Percentiles rank a stretch among this genome's conserved stretches.
phyloP scores from a whole-genome alignment of 1,139 yeast species.

The Starmera stellimalicola region DNA sequence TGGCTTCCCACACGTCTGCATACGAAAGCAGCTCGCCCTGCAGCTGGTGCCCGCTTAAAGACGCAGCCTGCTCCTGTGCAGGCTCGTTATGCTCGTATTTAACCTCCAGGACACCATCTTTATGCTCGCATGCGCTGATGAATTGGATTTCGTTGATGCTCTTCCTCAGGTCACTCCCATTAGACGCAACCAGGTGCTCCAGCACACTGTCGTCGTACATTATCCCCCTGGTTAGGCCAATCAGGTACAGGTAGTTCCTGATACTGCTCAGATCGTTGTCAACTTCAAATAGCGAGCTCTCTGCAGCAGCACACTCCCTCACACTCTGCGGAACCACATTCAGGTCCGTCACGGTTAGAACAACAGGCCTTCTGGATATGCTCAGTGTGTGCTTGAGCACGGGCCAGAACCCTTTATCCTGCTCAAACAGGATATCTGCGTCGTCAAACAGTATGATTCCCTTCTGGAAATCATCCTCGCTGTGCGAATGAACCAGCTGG shows the following conservation, averaged over 20 bases:
- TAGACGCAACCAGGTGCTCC: slow-evolving; percentile 25
- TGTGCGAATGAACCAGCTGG: slow-evolving; percentile 54
- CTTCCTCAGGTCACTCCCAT: slow-evolving; percentile 43
- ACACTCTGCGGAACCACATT: slow-evolving; percentile 45
- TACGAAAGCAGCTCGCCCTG: slow-evolving; percentile 1
- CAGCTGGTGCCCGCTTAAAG: background rate
- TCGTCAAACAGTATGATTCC: slow-evolving; percentile 79
- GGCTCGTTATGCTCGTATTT: background rate
- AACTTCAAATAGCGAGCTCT: slow-evolving; percentile 29
- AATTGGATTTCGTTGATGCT: slow-evolving; percentile 49
- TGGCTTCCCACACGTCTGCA: slow-evolving; percentile 14
- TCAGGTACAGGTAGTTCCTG: slow-evolving; percentile 31
- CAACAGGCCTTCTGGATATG: slow-evolving; percentile 69
- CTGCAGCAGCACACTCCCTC: slow-evolving; percentile 35
- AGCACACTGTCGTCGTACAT: slow-evolving; percentile 29
- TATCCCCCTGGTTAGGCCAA: slow-evolving; percentile 28
- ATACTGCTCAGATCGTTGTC: slow-evolving; percentile 18
- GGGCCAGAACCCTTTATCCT: slow-evolving; percentile 65
- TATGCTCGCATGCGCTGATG: slow-evolving; percentile 31
- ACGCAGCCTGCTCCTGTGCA: background rate
- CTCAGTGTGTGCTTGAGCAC: slow-evolving; percentile 56
- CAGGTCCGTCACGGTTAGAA: slow-evolving; percentile 61
- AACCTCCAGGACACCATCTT: slow-evolving; percentile 20
- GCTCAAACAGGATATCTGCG: slow-evolving; percentile 73
- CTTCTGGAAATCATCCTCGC: slow-evolving; percentile 34